phyloP scores from a whole-genome alignment of 805 yeast genomes.

The Candida vaughaniae region DNA sequence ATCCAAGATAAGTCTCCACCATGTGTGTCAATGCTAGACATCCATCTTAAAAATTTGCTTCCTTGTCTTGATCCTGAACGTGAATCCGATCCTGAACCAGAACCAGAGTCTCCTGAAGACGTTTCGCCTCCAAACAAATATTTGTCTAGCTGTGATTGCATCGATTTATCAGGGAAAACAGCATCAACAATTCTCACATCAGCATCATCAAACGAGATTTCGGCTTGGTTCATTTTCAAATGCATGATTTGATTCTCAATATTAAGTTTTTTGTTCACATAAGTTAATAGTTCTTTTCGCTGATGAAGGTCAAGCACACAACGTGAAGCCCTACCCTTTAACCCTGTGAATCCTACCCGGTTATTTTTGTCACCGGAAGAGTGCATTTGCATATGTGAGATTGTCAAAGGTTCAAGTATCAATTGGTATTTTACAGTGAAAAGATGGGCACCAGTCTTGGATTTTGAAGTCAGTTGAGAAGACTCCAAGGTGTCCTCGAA shows the following conservation, averaged over 20 bases:
- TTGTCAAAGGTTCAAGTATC: slow-evolving; percentile 37
- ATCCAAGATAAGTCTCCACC: slow-evolving; percentile 55
- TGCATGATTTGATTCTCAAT: slow-evolving; percentile 42
- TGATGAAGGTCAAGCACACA: slow-evolving; percentile 42
- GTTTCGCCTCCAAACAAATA: slow-evolving; percentile 9
- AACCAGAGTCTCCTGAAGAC: slow-evolving; percentile 12
- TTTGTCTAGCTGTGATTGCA: slow-evolving; percentile 19
- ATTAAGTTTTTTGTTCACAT: slow-evolving; percentile 37
- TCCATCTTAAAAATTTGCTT: slow-evolving; percentile 20
- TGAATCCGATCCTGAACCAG: slow-evolving; percentile 1
- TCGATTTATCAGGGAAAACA: slow-evolving; percentile 54
- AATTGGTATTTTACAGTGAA: slow-evolving; percentile 42
- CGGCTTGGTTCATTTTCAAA: slow-evolving; percentile 64
- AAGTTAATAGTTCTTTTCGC: slow-evolving; percentile 33
- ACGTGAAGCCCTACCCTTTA: slow-evolving; percentile 33
- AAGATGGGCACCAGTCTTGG: slow-evolving; percentile 39
- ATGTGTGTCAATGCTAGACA: slow-evolving; percentile 20
- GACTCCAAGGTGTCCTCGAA: slow-evolving; percentile 19
- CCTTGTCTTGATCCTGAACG: neutral
- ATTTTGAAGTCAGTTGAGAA: slow-evolving; percentile 20
- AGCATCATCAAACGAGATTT: slow-evolving; percentile 64
- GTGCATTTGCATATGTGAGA: slow-evolving; percentile 37
- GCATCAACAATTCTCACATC: slow-evolving; percentile 71
- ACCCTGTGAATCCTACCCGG: slow-evolving; percentile 35
- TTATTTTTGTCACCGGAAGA: slow-evolving; percentile 21